Conservation (phyloP, 2,329 filamentous ascomycete species). For the Metarhizium sp. region DNA sequence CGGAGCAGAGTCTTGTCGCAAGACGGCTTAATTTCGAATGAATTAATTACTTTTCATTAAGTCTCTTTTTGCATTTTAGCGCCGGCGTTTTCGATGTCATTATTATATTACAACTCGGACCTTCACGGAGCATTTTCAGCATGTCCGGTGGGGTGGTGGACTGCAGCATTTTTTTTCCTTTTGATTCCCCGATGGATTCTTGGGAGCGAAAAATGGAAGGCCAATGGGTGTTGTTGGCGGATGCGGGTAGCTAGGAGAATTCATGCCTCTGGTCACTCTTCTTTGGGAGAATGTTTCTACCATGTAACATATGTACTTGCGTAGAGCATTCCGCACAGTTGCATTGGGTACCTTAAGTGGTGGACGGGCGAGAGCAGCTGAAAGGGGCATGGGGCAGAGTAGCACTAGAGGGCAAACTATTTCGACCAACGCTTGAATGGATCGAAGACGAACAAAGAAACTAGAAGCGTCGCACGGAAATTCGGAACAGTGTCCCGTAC, state of each 20-base stretch:
- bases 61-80: conserved; percentile 2
- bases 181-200: not conserved
- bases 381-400: not conserved
- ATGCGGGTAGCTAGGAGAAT: not conserved
- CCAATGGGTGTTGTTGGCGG: not conserved
- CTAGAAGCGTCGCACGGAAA: not conserved
- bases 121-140: conserved; percentile 1
- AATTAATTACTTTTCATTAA: not conserved
- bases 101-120: conserved; percentile 1
- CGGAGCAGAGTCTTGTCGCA: not conserved
- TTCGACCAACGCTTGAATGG: not conserved
- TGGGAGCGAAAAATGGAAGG: not conserved
- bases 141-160: not conserved
- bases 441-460: not conserved
- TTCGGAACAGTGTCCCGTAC: too few relatives aligned
- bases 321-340: too few relatives aligned
- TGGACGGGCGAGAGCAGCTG: not conserved
- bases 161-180: not conserved
- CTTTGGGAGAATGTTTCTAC: not conserved
- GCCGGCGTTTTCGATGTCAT: conserved; percentile 4
- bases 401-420: not conserved
- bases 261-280: not conserved
- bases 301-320: not conserved
- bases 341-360: too few relatives aligned
- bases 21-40: not conserved